These are phyloP conservation scores for Euphorbia lathyris DNA, from an alignment of 345 rosid species.

Conservation along the genomic window DNA sequence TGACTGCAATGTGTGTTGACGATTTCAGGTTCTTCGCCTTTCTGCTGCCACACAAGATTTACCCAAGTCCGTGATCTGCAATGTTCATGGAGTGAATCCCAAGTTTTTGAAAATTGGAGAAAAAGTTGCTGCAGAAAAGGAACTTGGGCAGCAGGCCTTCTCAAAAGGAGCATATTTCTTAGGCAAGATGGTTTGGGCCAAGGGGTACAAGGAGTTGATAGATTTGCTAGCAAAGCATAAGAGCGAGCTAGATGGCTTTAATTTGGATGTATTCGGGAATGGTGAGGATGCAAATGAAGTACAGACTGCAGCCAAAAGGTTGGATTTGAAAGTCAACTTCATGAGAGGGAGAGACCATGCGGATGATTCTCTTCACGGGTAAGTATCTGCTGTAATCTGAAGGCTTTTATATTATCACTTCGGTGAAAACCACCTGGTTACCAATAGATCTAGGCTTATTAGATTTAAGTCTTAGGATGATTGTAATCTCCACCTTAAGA, in stretches of 20 bases:
- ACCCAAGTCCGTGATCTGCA: slow-evolving; percentile 85
- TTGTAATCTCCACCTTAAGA: too few species aligned
- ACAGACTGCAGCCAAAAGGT: slow-evolving; percentile 61
- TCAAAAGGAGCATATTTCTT: slow-evolving; percentile 96
- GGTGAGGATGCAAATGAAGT: slow-evolving; percentile 95
- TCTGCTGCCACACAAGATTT: slow-evolving; percentile 95
- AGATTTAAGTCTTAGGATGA: too few species aligned
- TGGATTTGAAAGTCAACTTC: slow-evolving; percentile 75
- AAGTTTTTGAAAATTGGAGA: slow-evolving; percentile 93
- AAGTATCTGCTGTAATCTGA: slow-evolving; percentile 21
- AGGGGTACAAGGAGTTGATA: slow-evolving; percentile 91
- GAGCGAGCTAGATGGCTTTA: slow-evolving; percentile 73
- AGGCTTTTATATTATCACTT: not conserved
- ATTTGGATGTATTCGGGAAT: slow-evolving; percentile 88
- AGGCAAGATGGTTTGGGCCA: slow-evolving; percentile 99
- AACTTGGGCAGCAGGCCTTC: slow-evolving; percentile 88
- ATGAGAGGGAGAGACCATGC: slow-evolving; percentile 93
- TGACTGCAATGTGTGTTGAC: slow-evolving; percentile 10
- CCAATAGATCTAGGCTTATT: too few species aligned
- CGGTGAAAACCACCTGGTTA: too few species aligned
- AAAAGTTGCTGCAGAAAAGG: slow-evolving; percentile 69
- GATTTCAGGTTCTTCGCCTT: slow-evolving; percentile 83
- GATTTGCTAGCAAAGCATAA: slow-evolving; percentile 79
- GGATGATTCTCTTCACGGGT: slow-evolving; percentile 90
- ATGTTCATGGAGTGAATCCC: slow-evolving; percentile 96